Evolutionary conservation across 1,284 basidiomycete species (phyloP).

Genomic region (Cystobasidium slooffiae): DNA sequence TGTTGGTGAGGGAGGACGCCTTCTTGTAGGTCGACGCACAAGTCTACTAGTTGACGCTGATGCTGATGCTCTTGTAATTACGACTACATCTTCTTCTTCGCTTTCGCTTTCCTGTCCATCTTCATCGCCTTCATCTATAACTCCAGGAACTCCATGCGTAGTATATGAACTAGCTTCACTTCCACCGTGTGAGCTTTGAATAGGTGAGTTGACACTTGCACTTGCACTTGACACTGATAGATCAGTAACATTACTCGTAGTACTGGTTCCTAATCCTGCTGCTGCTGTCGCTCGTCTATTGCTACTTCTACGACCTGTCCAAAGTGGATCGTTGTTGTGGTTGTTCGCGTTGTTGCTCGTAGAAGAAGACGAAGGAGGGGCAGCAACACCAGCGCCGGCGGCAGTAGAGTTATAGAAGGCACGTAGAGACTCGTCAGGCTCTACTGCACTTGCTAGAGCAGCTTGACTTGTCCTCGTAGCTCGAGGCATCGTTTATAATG

Average conservation of each 20-base stretch:
- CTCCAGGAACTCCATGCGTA: slow-evolving; percentile 15
- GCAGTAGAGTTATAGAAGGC: neutral
- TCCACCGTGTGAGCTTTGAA: slow-evolving; percentile 28
- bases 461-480: slow-evolving; percentile 24
- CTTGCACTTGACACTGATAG: slow-evolving; percentile 13
- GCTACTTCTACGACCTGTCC: neutral
- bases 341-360: neutral
- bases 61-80: neutral
- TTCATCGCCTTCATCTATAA: slow-evolving; percentile 26
- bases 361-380: slow-evolving; percentile 5
- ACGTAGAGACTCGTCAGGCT: slow-evolving; percentile 6
- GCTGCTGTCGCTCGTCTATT: neutral
- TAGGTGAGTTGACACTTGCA: slow-evolving; percentile 23
- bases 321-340: neutral
- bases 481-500: slow-evolving; percentile 15
- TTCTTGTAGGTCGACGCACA: neutral
- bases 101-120: neutral
- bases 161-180: slow-evolving; percentile 32
- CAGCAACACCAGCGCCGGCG: neutral
- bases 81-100: slow-evolving; percentile 17
- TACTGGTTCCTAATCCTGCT: neutral
- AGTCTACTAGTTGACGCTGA: neutral
- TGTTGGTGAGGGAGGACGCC: neutral
- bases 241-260: slow-evolving; percentile 13
- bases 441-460: slow-evolving; percentile 10